A percentile compares a stretch with the other conserved stretches of the same genome.
phyloP scores from a whole-genome alignment of 305 asterid genomes.

The Euphrasia arctica region DNA sequence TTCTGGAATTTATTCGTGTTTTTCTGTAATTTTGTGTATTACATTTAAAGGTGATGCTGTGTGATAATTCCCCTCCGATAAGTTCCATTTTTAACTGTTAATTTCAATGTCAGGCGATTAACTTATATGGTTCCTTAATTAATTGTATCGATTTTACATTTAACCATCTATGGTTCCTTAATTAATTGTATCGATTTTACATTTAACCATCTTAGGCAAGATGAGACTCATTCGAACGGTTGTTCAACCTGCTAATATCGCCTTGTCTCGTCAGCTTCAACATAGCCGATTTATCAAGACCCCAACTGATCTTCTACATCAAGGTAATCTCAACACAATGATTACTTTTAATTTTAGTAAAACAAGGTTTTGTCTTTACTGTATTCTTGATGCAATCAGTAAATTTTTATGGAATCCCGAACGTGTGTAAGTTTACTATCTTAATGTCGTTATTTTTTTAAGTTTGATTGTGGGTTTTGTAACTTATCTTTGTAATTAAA shows the following conservation, averaged over 20 bases:
- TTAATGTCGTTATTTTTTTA: background rate
- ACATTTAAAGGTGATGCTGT: background rate
- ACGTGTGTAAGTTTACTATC: too few relatives aligned
- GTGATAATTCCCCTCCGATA: background rate
- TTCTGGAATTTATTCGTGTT: background rate
- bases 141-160: slow-evolving; percentile 4
- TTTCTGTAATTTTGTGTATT: background rate
- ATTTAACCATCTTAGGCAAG: slow-evolving; percentile 5
- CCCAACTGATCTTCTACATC: slow-evolving; percentile 21
- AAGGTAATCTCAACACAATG: slow-evolving; percentile 22
- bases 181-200: too few relatives aligned
- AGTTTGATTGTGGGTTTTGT: slow-evolving; percentile 4
- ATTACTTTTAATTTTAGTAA: background rate
- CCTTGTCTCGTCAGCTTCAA: slow-evolving; percentile 31
- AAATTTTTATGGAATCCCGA: too few relatives aligned
- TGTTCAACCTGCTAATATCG: slow-evolving; percentile 25
- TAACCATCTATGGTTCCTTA: background rate
- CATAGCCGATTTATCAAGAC: slow-evolving; percentile 18
- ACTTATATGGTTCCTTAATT: background rate
- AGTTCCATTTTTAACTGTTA: background rate
- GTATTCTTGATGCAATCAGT: too few relatives aligned
- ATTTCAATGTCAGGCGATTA: background rate
- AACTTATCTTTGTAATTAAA: background rate
- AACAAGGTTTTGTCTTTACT: background rate
- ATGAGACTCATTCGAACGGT: slow-evolving; percentile 31